phyloP scores from a whole-genome alignment of 176 grass and related monocot genomes.

The Juncus inflexus region DNA sequence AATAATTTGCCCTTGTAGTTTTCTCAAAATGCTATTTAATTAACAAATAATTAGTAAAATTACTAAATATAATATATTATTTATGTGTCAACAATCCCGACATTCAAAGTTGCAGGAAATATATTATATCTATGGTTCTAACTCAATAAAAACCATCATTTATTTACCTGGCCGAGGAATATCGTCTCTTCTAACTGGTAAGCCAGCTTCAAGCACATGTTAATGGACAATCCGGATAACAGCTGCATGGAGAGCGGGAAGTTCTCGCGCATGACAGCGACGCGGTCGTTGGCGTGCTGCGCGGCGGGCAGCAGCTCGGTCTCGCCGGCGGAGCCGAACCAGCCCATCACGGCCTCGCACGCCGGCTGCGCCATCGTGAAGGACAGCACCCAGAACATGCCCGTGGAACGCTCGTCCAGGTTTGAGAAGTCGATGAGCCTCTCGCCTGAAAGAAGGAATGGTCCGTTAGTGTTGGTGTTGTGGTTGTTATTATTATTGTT shows the following conservation, averaged over 20 bases:
- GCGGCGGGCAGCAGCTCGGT: conserved; percentile 74
- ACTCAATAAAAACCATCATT: too few species aligned
- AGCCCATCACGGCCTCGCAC: conserved; percentile 95
- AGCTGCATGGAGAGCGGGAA: conserved; percentile 82
- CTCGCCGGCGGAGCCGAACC: conserved; percentile 79
- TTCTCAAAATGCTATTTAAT: too few species aligned
- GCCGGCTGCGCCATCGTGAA: conserved; percentile 91
- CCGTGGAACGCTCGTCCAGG: conserved; percentile 86
- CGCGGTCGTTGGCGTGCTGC: conserved; percentile 76
- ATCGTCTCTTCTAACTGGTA: conserved; percentile 95
- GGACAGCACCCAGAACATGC: conserved; percentile 99
- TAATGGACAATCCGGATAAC: conserved; percentile 94
- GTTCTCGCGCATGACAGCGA: conserved; percentile 85
- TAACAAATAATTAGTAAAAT: too few species aligned
- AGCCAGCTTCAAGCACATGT: conserved; percentile 92
- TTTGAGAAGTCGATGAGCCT: conserved; percentile 80
- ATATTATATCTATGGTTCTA: too few species aligned
- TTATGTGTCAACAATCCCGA: too few species aligned
- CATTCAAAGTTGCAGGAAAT: too few species aligned
- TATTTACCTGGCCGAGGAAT: conserved; percentile 99
- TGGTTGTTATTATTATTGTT: too few species aligned
- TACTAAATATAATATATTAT: too few species aligned
- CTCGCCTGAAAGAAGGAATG: conserved; percentile 44
- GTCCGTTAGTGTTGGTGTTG: too few species aligned
- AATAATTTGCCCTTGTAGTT: too few species aligned